Percentiles rank a stretch among this genome's conserved stretches.
phyloP scores from a whole-genome alignment of 805 yeast species.

The Lachancea dasiensis region DNA sequence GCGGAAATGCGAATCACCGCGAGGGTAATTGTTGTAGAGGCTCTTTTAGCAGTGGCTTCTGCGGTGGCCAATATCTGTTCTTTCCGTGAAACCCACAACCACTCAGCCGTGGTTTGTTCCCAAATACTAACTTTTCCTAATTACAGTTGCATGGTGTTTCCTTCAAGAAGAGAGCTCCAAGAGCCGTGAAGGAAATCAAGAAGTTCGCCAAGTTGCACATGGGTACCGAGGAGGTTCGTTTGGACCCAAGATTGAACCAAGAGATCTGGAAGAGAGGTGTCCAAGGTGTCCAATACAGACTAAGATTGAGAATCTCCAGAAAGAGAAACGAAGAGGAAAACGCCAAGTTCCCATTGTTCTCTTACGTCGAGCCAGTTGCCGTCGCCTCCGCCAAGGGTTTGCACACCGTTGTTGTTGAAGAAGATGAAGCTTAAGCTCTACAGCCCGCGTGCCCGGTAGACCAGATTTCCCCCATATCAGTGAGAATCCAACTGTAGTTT shows the following conservation, averaged over 20 bases:
- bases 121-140: conserved; percentile 2
- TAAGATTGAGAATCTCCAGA: conserved; percentile 98
- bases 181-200: conserved; percentile 98
- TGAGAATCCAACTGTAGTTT: conserved; percentile 8
- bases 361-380: conserved; percentile 94
- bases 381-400: conserved; percentile 96
- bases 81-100: too few species aligned
- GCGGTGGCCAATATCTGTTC: too few species aligned
- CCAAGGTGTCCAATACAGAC: conserved; percentile 97
- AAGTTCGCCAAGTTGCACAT: conserved; percentile 97
- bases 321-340: conserved; percentile 99
- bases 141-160: conserved; percentile 89
- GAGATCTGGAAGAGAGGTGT: conserved; percentile 99
- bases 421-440: conserved; percentile 45
- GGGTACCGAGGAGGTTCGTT: conserved; percentile 98
- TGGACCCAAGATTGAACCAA: conserved; percentile 97
- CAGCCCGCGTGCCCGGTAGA: conserved; percentile 24
- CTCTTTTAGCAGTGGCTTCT: too few species aligned
- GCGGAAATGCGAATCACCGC: too few species aligned
- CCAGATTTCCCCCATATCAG: conserved; percentile 8
- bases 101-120: too few species aligned
- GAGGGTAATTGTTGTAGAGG: too few species aligned
- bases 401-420: conserved; percentile 94
- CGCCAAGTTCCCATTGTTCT: conserved; percentile 95
- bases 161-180: conserved; percentile 99